These are phyloP conservation scores for Crucibulum cyathiforme DNA, from an alignment of 1,284 basidiomycete genomes.

Conservation along the genomic window DNA sequence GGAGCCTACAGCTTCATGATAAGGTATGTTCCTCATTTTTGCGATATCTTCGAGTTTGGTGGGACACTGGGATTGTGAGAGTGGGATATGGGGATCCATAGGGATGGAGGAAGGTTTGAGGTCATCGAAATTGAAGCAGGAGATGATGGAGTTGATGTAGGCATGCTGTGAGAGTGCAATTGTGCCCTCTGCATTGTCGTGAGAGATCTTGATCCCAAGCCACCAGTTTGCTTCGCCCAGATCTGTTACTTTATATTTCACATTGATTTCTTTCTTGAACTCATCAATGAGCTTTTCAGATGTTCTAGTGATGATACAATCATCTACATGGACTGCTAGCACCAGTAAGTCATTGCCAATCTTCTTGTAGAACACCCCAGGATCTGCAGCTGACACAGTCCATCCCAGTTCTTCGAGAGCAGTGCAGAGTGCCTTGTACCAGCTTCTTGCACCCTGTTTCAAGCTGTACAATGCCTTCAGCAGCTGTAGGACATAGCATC, in stretches of 20 bases:
- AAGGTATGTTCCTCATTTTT: constrained; percentile 27
- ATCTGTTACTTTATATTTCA: constrained; percentile 1
- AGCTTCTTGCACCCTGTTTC: constrained; percentile 19
- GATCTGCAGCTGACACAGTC: background rate
- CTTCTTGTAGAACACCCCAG: constrained; percentile 1
- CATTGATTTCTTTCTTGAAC: constrained; percentile 17
- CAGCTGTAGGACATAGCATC: background rate
- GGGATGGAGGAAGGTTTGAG: constrained; percentile 24
- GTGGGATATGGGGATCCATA: constrained; percentile 24
- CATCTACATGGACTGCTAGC: too few species aligned
- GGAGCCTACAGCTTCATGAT: constrained; percentile 24
- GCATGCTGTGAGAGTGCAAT: constrained; percentile 25
- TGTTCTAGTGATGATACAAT: constrained; percentile 14
- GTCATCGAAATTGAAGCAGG: constrained; percentile 18
- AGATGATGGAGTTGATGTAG: constrained; percentile 31
- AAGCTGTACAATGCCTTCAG: constrained; percentile 24
- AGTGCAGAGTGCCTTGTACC: constrained; percentile 1
- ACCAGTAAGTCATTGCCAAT: constrained; percentile 14
- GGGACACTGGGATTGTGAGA: constrained; percentile 9
- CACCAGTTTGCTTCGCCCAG: constrained; percentile 27
- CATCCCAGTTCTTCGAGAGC: constrained; percentile 13
- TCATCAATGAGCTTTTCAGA: constrained; percentile 6
- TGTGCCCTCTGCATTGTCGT: constrained; percentile 10
- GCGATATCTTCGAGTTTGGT: constrained; percentile 16
- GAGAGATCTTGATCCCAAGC: constrained; percentile 29